A percentile compares a stretch with the other conserved stretches of the same genome.
These are phyloP conservation scores for Lipomyces sp. DNA, from an alignment of 805 yeast genomes.

Conservation along the genomic window DNA sequence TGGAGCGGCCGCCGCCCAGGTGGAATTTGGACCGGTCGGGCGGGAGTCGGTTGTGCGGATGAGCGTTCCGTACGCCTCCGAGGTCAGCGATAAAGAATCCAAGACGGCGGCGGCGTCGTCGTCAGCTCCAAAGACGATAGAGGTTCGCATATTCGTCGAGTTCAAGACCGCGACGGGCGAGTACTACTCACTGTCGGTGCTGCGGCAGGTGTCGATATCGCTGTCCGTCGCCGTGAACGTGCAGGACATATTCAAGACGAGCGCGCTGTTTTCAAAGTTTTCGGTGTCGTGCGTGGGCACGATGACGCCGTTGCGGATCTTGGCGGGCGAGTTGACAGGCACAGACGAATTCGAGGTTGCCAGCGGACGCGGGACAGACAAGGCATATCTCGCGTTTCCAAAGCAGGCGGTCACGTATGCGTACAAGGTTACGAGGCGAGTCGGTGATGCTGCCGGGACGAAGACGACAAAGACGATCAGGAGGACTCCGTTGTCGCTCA, in stretches of 20 bases:
- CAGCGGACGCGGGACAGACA: conserved; percentile 20
- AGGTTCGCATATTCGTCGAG: conserved; percentile 30
- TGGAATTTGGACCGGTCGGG: conserved; percentile 8
- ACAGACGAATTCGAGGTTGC: conserved; percentile 34
- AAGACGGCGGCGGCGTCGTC: too few species aligned
- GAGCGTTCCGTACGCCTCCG: conserved; percentile 35
- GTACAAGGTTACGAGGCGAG: conserved; percentile 46
- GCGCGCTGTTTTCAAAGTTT: conserved; percentile 61
- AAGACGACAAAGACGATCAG: too few species aligned
- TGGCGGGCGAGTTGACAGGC: conserved; percentile 44
- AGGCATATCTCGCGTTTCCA: conserved; percentile 50
- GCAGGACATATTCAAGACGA: conserved; percentile 66
- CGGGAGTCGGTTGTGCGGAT: conserved; percentile 19
- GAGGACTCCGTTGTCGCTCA: conserved; percentile 30
- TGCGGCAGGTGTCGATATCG: conserved; percentile 31
- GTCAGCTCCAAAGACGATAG: conserved; percentile 1
- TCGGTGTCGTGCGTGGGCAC: conserved; percentile 58
- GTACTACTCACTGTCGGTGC: conserved; percentile 29
- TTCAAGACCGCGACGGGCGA: conserved; percentile 29
- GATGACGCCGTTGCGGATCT: conserved; percentile 53
- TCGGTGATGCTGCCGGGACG: neutral
- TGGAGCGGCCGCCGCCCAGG: neutral
- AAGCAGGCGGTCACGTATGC: conserved; percentile 70
- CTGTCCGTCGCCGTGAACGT: conserved; percentile 70
- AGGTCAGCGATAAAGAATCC: conserved; percentile 29